Evolutionary conservation across 1,139 yeast genomes (phyloP), one percentile per base, ranked within the genome.

Genomic region (Hyphopichia pseudoburtonii): DNA sequence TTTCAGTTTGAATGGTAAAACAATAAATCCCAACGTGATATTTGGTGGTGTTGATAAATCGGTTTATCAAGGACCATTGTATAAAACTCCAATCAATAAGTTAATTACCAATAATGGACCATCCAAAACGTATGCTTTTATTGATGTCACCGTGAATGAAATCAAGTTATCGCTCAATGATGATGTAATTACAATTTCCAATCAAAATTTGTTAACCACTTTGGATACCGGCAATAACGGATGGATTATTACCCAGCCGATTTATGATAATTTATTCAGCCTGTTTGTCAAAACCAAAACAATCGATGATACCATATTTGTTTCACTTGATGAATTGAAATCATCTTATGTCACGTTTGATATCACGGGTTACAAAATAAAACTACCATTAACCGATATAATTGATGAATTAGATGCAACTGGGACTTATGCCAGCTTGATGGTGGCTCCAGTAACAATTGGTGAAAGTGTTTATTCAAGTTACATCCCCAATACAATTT

Each of bases 21-120:
- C 36, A 2, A 28, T 27, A 3, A 15, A 35, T 5, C 41, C 47
- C 2, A 35, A 43, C 6, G 39, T 55, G 15, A 35, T 52, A 0
- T 57, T 57, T 43, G 63, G 62, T 7, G 62, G 57, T 1, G 38
- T 57, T n/a, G 52, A 53, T 34, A 14, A 38, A 1, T 28, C 41
- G 11, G 47, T 47, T 11, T 54, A 37, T 37, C 34, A 33, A 3
- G 56, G 47, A 5, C 47, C 54, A 1, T 42, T 57, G 28, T 38
- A 38, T 12, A 52, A 42, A 28, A 47, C 51, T n/a, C 52, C 56
- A 3, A 42, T 57, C 5, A 34, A 42, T 15, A 36, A 38, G 24
- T 47, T 47, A 15, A 42, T 51, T 8, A 48, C 48, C 7, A 36
- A 40, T 14, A 29, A 30, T 5, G 17, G 43, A 9, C 34, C 42